Evolutionary conservation across 2,329 filamentous ascomycete genomes (phyloP), one percentile per base, ranked within the genome.

Genomic region (Penicillium sp.): DNA sequence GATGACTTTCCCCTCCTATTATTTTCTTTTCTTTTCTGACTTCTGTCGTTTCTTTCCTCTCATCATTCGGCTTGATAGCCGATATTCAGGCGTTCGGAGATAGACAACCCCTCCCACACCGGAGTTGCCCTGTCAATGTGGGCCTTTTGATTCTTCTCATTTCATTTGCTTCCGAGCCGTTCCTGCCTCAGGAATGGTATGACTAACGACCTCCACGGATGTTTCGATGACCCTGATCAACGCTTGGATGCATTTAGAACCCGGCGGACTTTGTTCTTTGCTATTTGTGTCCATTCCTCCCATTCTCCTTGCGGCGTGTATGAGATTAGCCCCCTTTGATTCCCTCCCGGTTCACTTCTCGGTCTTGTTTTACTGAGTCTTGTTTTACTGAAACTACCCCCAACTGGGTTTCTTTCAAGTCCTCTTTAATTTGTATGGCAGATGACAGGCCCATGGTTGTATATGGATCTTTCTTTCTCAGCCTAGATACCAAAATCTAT

Each of bases 341-440:
- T 52, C 49, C 41, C 45, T 37, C 51, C 36, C 55, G 53, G 12
- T 60, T 65, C 46, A 44, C 47, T 66, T 67, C 62, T 68, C 60
- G 58, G 62, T 61, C 56, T 59, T 68, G 63, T 68, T 56, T 68
- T 65, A 65, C 62, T 68, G 60, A 64, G 62, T 61, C 56, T 59
- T 68, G 63, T 68, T 56, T 68, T 65, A 65, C 62, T 68, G 60
- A 64, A 63, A 66, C 68, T 70, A 68, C 65, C 67, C 63, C 59
- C 58, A 49, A 55, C 27, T 20, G 49, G 34, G 37, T 46, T 46
- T 18, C 50, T 32, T 52, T 45, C 40, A 20, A 17, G 46, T 37
- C 26, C 15, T 37, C 12, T 48, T 52, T 40, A 45, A 32, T 44
- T 32, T 32, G 18, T 30, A 18, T 39, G 49, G 30, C 23, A 24